phyloP scores from a whole-genome alignment of 768 basidiomycete species.

The Suillus variegatus region DNA sequence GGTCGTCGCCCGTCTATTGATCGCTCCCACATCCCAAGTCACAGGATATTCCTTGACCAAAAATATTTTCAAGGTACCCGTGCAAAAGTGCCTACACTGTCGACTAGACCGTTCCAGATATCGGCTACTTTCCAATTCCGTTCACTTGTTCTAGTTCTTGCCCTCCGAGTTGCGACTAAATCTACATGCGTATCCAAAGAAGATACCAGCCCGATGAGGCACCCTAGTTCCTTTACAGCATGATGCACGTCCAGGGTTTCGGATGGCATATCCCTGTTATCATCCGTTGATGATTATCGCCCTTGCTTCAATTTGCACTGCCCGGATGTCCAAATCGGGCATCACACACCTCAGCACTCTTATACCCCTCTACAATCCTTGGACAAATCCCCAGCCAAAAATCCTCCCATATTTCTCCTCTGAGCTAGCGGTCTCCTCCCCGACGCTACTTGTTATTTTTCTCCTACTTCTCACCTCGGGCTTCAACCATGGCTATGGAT shows the following conservation, averaged over 20 bases:
- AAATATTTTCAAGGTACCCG: not conserved
- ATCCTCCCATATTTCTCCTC: conserved; percentile 5
- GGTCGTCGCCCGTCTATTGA: not conserved
- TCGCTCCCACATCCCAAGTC: not conserved
- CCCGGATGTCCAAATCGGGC: not conserved
- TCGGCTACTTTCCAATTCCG: not conserved
- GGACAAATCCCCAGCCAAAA: not conserved
- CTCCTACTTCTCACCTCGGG: not conserved
- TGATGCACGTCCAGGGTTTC: not conserved
- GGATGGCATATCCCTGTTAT: not conserved
- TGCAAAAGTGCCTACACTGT: not conserved
- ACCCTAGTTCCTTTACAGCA: not conserved
- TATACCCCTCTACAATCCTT: conserved; percentile 19
- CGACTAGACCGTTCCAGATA: not conserved
- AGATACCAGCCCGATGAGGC: conserved; percentile 2
- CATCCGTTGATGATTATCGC: not conserved
- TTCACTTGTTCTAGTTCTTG: not conserved
- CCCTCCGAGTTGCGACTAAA: not conserved
- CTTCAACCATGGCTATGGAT: conserved; percentile 32
- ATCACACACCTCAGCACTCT: not conserved
- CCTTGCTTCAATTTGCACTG: not conserved
- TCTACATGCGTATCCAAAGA: not conserved
- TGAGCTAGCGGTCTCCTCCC: not conserved
- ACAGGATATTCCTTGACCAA: not conserved
- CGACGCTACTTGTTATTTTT: conserved; percentile 2